Evolutionary conservation across 2,329 filamentous ascomycete species (phyloP), one percentile per base, ranked within the genome.

Genomic region (Penicillium sp.): DNA sequence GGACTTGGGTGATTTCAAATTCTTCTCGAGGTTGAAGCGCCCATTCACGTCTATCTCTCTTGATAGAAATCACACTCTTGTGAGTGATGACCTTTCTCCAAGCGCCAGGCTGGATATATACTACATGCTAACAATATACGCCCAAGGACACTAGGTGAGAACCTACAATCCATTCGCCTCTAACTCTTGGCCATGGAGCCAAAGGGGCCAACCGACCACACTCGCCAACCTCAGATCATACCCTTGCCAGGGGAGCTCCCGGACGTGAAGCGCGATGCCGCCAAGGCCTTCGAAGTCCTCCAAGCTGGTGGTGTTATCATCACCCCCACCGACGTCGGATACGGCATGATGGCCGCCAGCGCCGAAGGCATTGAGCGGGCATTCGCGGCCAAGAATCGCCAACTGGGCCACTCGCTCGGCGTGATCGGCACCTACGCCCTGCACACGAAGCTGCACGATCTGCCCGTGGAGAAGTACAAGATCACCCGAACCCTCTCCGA

Each of bases 311-410:
- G 54, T 3, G 39, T 58, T 2, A 45, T 43, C 23, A 47, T 58
- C 9, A 25, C 50, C 20, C 57, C 57, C 5, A 51, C 54, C 4
- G 53, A 56, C 14, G 50, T 59, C 7, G 57, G 56, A 39, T 60
- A 59, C 30, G 53, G 27, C 8, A 20, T 60, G 2, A 41, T 59
- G 32, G 35, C 51, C 4, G 33, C 36, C 2, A 47, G 44, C 6
- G 27, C 32, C 1, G 45, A 44, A 21, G 49, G 40, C 2, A 44
- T 59, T 21, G 13, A 57, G 14, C 29, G 43, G 14, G 41, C 43
- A 5, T 59, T 59, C 23, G 20, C 39, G 7, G 49, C 57, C 4
- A 60, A 60, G 25, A 25, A 34, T 18, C 57, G 57, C 14, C 39
- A 35, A 8, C 39, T 38, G 2, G 48, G 45, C 15, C 52, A 60